Evolutionary conservation across 179 eudicot species (phyloP).

Genomic region (Spinacia oleracea): DNA sequence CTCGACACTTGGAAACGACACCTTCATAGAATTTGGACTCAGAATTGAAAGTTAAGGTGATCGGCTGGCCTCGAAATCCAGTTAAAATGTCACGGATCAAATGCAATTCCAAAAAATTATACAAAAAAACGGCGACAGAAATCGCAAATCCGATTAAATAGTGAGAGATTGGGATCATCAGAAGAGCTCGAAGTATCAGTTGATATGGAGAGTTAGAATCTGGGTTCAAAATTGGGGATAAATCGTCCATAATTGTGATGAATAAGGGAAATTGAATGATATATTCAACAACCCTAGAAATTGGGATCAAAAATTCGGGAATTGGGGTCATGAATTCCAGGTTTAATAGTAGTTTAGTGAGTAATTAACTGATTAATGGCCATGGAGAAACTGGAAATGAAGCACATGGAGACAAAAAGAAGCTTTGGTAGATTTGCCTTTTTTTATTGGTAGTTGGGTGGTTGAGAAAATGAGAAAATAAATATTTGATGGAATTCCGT

Average conservation of each 20-base stretch:
- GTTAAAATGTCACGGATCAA: constrained; percentile 55
- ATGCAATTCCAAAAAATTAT: constrained; percentile 77
- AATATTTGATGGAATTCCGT: too few species aligned
- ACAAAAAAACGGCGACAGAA: constrained; percentile 35
- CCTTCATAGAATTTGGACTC: constrained; percentile 58
- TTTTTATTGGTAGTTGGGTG: neutral
- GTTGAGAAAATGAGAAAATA: too few species aligned
- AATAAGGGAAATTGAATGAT: constrained; percentile 6
- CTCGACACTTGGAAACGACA: constrained; percentile 74
- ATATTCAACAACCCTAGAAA: constrained; percentile 24
- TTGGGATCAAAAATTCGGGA: neutral
- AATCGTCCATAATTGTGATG: constrained; percentile 17
- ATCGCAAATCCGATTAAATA: constrained; percentile 39
- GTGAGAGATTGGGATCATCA: constrained; percentile 57
- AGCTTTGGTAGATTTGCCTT: neutral
- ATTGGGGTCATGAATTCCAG: neutral
- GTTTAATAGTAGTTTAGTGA: neutral
- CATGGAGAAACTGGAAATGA: neutral
- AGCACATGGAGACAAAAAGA: constrained; percentile 1
- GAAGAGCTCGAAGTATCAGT: constrained; percentile 39
- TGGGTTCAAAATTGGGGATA: constrained; percentile 18
- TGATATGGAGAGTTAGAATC: constrained; percentile 39
- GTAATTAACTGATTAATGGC: neutral
- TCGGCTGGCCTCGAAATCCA: constrained; percentile 65
- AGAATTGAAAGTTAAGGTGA: constrained; percentile 51